Conservation (phyloP, 345 rosid genomes). For the Linum lewisii region DNA sequence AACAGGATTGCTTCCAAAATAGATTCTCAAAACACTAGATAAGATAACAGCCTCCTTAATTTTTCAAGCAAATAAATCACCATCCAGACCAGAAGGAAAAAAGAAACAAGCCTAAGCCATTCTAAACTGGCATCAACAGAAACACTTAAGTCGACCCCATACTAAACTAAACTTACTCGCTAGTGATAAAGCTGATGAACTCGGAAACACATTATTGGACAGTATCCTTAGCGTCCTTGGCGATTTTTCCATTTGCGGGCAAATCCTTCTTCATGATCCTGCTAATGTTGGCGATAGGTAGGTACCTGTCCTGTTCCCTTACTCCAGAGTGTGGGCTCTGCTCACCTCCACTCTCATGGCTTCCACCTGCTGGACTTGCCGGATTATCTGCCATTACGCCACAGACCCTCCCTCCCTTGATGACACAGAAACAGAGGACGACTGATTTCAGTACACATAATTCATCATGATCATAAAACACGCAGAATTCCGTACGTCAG, state of each 20-base stretch:
- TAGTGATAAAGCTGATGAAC: conserved; percentile 10
- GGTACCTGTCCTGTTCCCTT: conserved; percentile 10
- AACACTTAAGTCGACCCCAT: too few relatives aligned
- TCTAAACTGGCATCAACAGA: too few relatives aligned
- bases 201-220: conserved; percentile 10
- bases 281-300: conserved; percentile 9
- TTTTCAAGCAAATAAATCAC: too few relatives aligned
- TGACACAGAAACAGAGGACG: not conserved
- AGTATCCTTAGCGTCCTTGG: conserved; percentile 11
- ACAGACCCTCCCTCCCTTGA: not conserved
- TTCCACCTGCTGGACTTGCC: conserved; percentile 51
- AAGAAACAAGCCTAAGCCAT: too few relatives aligned
- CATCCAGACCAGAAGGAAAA: too few relatives aligned
- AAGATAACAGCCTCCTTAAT: too few relatives aligned
- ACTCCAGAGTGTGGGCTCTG: conserved; percentile 50
- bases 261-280: conserved; percentile 9
- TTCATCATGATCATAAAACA: too few relatives aligned
- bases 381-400: conserved; percentile 44
- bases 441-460: not conserved
- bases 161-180: conserved; percentile 9
- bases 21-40: too few relatives aligned
- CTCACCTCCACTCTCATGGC: conserved; percentile 54
- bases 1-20: too few relatives aligned
- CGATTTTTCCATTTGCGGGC: conserved; percentile 5
- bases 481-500: too few relatives aligned